phyloP scores from a whole-genome alignment of 192 early-diverging fungal genomes.

The Backusella australiensis region DNA sequence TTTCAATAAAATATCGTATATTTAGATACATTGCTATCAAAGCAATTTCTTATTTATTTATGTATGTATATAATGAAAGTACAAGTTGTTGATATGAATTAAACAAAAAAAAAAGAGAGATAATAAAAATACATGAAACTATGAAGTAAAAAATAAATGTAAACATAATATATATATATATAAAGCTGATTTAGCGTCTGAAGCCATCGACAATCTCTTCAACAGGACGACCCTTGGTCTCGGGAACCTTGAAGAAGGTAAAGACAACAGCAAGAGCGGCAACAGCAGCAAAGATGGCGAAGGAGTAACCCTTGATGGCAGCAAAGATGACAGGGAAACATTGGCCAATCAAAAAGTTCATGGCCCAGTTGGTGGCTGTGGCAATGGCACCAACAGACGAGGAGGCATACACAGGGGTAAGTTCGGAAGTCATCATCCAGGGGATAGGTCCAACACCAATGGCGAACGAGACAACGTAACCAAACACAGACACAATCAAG shows the following conservation, averaged over 20 bases:
- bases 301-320: not conserved
- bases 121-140: not conserved
- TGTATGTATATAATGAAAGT: not conserved
- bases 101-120: not conserved
- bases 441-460: slow-evolving; percentile 80
- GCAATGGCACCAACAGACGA: slow-evolving; percentile 68
- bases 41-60: not conserved
- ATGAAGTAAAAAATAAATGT: not conserved
- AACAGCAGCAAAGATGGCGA: not conserved
- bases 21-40: not conserved
- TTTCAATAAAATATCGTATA: too few species aligned
- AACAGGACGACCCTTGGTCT: slow-evolving; percentile 50
- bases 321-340: slow-evolving; percentile 36
- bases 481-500: slow-evolving; percentile 65
- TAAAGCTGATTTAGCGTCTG: not conserved
- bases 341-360: slow-evolving; percentile 46
- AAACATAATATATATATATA: not conserved
- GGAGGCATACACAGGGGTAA: slow-evolving; percentile 71
- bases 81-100: not conserved
- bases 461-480: slow-evolving; percentile 75
- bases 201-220: slow-evolving; percentile 49
- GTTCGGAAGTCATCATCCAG: slow-evolving; percentile 75
- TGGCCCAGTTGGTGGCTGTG: slow-evolving; percentile 69
- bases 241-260: slow-evolving; percentile 47
- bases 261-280: slow-evolving; percentile 28